Percentiles rank a stretch among this genome's conserved stretches.
Conservation (phyloP, 768 basidiomycete genomes). For the Dendrothele bispora region DNA sequence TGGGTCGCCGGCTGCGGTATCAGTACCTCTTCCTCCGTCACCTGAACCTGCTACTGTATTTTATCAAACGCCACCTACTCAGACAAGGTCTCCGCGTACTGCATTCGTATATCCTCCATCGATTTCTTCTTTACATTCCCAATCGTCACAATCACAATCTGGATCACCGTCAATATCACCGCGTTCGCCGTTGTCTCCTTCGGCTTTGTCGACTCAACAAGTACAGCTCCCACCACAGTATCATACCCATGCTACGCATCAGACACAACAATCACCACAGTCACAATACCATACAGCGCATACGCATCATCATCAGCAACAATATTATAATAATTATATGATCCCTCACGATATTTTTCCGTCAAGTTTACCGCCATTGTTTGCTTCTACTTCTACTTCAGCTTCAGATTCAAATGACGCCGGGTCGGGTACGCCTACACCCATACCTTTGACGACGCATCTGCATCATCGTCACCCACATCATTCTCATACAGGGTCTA, state of each 20-base stretch:
- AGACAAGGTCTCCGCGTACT: slow-evolving; percentile 46
- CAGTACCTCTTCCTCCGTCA: slow-evolving; percentile 48
- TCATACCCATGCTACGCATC: neutral
- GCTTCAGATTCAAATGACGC: slow-evolving; percentile 23
- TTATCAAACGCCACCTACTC: slow-evolving; percentile 57
- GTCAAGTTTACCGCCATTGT: slow-evolving; percentile 37
- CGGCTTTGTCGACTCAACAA: too few species aligned
- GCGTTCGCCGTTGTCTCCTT: too few species aligned
- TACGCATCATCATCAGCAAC: slow-evolving; percentile 26
- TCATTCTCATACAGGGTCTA: too few species aligned
- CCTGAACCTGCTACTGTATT: slow-evolving; percentile 62
- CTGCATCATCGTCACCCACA: neutral
- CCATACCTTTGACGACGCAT: slow-evolving; percentile 14
- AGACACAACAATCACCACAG: neutral
- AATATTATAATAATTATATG: slow-evolving; percentile 26
- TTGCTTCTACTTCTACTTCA: slow-evolving; percentile 32
- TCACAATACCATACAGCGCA: slow-evolving; percentile 3
- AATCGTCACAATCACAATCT: too few species aligned
- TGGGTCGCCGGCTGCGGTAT: slow-evolving; percentile 30
- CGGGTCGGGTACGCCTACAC: slow-evolving; percentile 46
- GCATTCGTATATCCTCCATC: slow-evolving; percentile 47
- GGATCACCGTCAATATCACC: too few species aligned
- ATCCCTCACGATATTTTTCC: slow-evolving; percentile 45
- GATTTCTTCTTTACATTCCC: slow-evolving; percentile 40
- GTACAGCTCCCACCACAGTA: neutral